Conservation (phyloP, 2,329 filamentous ascomycete genomes). For the Orbilia javanica region DNA sequence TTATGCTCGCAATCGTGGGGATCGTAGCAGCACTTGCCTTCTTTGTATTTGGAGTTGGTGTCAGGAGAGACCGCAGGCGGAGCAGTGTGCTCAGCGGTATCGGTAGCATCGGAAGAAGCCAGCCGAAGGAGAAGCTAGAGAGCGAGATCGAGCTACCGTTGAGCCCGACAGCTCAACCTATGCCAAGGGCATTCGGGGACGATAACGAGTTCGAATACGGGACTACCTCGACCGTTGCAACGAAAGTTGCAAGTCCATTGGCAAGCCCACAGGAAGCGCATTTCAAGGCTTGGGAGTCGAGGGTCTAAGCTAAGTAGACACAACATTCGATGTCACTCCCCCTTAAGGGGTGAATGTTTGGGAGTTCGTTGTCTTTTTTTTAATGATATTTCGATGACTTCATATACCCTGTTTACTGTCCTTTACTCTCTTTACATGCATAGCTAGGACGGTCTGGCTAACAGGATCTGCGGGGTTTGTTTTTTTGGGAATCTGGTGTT, state of each 20-base stretch:
- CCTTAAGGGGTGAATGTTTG: neutral
- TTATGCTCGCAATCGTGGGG: conserved; percentile 38
- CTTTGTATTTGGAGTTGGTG: conserved; percentile 44
- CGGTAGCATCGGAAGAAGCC: conserved; percentile 25
- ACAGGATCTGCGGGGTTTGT: conserved; percentile 5
- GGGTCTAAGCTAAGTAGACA: neutral
- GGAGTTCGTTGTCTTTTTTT: neutral
- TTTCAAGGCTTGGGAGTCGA: conserved; percentile 38
- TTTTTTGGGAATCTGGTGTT: conserved; percentile 26
- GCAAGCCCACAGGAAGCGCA: conserved; percentile 49
- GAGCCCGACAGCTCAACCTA: conserved; percentile 42
- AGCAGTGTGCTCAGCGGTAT: conserved; percentile 43
- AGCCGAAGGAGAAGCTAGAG: conserved; percentile 40
- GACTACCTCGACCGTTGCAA: conserved; percentile 42
- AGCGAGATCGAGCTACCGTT: conserved; percentile 55
- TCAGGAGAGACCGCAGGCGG: conserved; percentile 44
- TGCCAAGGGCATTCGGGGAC: conserved; percentile 29
- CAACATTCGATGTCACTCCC: neutral
- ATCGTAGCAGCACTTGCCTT: conserved; percentile 36
- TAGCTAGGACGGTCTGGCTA: conserved; percentile 38
- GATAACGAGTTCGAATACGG: conserved; percentile 50
- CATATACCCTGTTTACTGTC: conserved; percentile 41
- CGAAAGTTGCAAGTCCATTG: conserved; percentile 49
- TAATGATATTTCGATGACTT: neutral
- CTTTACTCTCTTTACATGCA: conserved; percentile 45